Percentiles rank a stretch among this genome's conserved stretches.
These are phyloP conservation scores for Actinidia chinensis DNA, from an alignment of 179 eudicot genomes.

Conservation along the genomic window DNA sequence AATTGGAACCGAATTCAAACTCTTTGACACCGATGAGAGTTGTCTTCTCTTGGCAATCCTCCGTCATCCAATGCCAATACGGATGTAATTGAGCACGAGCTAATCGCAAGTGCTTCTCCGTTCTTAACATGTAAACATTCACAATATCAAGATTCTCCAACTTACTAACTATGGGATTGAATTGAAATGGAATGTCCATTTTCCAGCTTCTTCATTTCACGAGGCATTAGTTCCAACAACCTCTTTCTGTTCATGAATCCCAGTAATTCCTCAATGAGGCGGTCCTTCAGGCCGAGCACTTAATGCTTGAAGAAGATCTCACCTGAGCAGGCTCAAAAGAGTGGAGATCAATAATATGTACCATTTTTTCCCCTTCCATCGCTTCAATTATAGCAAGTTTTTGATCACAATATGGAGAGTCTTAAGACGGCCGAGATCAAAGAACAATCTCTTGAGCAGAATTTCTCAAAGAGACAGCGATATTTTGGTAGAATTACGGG, in stretches of 20 bases:
- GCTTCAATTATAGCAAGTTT: constrained; percentile 84
- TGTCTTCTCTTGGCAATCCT: constrained; percentile 27
- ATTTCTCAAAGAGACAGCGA: constrained; percentile 53
- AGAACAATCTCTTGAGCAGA: constrained; percentile 54
- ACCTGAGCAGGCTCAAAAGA: constrained; percentile 81
- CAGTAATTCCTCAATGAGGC: constrained; percentile 85
- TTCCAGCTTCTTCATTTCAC: constrained; percentile 77
- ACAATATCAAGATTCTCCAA: constrained; percentile 70
- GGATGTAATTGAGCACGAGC: constrained; percentile 79
- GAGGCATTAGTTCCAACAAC: constrained; percentile 75
- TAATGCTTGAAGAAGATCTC: constrained; percentile 69
- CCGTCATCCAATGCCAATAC: constrained; percentile 70
- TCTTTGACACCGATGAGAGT: constrained; percentile 24
- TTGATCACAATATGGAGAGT: constrained; percentile 61
- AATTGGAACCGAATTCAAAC: constrained; percentile 14
- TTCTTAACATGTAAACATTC: constrained; percentile 69
- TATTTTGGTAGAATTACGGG: constrained; percentile 63
- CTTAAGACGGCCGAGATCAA: constrained; percentile 72
- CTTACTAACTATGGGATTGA: constrained; percentile 61
- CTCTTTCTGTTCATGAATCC: constrained; percentile 73
- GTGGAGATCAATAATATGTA: constrained; percentile 77
- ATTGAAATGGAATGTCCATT: constrained; percentile 86
- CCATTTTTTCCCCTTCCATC: constrained; percentile 87
- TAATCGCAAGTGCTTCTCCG: constrained; percentile 88
- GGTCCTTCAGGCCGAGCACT: constrained; percentile 76